Base-by-base conservation (phyloP, 1,284 basidiomycete genomes). In the Trametes pubescens region DNA sequence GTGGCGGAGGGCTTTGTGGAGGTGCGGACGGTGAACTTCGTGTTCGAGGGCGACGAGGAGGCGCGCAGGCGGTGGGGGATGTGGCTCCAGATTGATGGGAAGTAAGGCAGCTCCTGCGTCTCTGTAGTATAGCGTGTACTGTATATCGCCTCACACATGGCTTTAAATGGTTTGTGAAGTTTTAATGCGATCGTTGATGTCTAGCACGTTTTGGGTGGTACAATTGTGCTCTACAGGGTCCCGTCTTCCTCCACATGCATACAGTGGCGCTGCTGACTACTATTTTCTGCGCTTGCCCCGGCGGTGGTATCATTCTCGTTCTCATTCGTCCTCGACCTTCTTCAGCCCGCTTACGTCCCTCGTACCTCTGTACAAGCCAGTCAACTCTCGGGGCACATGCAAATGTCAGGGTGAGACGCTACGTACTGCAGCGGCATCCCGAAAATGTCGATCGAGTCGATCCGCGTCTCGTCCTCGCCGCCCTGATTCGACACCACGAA, bases 401-500 rank as follows among this genome's bases (percentile, higher is more conserved):
- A 13, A 4, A 4, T 26, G 6, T 4, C 16, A 43, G 4, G 24
- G 16, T 4, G 22, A 2, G 8, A 82, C 88, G n/a, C n/a, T n/a
- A n/a, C n/a, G 55, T 72, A 89, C 86, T 86, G 86, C n/a, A 86
- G 81, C 8, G 86, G 80, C 21, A 84, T 72, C 7, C 93, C 93
- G 56, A 89, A 84, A 14, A 94, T 74, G 73, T 95, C 93, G 57
- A 95, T 80, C 26, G 81, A 85, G 75, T 94, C 91, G 67, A 95
- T 91, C 47, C 90, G 82, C 18, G 93, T 94, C 69, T 87, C 85
- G 52, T 94, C 91, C 55, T 86, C 87, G 46, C 77, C 87, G 13
- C 86, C 90, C 67, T 93, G 90, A 72, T 95, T 95, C 26, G 87
- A 87, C 62, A 84, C 84, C 26, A 95, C 85, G 71, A 95, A 91